These are phyloP conservation scores for Strobilomyces echinocephalus DNA, from an alignment of 768 basidiomycete species.

Conservation along the genomic window DNA sequence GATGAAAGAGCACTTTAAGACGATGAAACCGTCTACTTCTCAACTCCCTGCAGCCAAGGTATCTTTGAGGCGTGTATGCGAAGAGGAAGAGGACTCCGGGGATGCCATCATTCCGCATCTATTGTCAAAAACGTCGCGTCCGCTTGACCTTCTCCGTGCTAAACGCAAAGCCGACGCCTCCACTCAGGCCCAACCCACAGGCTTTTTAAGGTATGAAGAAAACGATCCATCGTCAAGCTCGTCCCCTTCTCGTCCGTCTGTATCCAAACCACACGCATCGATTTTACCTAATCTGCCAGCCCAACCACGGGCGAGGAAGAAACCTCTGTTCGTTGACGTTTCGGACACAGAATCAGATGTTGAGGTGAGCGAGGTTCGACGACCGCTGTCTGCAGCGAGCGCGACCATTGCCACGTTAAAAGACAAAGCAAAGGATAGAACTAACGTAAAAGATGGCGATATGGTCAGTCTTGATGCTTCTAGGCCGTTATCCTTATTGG, in stretches of 20 bases:
- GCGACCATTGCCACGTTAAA: background rate
- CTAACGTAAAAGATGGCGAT: background rate
- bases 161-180: slow-evolving; percentile 1
- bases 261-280: background rate
- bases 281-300: background rate
- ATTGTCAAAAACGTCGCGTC: slow-evolving; percentile 19
- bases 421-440: background rate
- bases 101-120: background rate
- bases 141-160: slow-evolving; percentile 25
- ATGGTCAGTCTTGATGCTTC: slow-evolving; percentile 7
- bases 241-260: background rate
- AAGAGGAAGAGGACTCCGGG: slow-evolving; percentile 6
- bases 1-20: slow-evolving; percentile 7
- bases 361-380: slow-evolving; percentile 13
- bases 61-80: background rate
- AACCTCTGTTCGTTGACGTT: slow-evolving; percentile 19
- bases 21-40: slow-evolving; percentile 9
- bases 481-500: background rate
- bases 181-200: background rate
- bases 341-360: slow-evolving; percentile 23
- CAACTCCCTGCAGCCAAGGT: background rate
- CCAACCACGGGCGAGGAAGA: slow-evolving; percentile 3
- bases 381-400: background rate
- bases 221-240: slow-evolving; percentile 10
- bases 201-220: slow-evolving; percentile 7